Evolutionary conservation across 2,329 filamentous ascomycete species (phyloP).

Genomic region (Saccharata proteae): DNA sequence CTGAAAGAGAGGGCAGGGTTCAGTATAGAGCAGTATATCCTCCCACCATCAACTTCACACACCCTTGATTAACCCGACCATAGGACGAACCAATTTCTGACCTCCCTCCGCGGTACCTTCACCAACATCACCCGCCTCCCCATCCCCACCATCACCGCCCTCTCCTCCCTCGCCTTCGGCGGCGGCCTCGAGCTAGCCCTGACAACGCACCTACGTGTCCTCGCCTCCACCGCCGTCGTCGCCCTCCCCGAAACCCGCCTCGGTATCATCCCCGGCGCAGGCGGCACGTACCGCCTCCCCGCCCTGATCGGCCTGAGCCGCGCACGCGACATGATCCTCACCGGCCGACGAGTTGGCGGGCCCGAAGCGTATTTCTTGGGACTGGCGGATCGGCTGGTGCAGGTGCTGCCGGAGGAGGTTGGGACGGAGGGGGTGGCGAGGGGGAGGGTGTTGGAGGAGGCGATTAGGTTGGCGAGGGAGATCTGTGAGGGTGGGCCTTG

Average conservation of each 20-base stretch:
- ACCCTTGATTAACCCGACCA: no score
- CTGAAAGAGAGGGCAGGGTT: constrained; percentile 77
- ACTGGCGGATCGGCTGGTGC: constrained; percentile 78
- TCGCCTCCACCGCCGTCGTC: constrained; percentile 65
- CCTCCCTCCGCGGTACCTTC: constrained; percentile 64
- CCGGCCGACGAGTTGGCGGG: constrained; percentile 71
- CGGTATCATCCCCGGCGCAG: constrained; percentile 88
- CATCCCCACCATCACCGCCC: constrained; percentile 80
- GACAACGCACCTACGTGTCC: constrained; percentile 77
- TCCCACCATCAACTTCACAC: constrained; percentile 3
- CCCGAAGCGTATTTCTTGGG: constrained; percentile 87
- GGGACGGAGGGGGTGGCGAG: constrained; percentile 43
- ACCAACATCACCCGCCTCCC: constrained; percentile 60
- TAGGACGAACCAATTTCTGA: constrained; percentile 70
- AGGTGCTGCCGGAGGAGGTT: constrained; percentile 52
- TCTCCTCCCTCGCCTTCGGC: constrained; percentile 77
- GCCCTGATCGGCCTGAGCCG: constrained; percentile 65
- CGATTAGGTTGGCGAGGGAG: constrained; percentile 65
- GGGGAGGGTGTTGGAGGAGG: constrained; percentile 58
- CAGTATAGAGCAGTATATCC: constrained; percentile 59
- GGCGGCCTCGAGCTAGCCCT: constrained; percentile 90
- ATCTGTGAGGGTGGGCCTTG: constrained; percentile 86
- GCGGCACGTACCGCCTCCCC: constrained; percentile 81
- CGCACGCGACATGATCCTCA: constrained; percentile 83
- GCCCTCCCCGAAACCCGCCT: constrained; percentile 85